phyloP scores from a whole-genome alignment of 306 rosid species.

The Rosa rugosa region DNA sequence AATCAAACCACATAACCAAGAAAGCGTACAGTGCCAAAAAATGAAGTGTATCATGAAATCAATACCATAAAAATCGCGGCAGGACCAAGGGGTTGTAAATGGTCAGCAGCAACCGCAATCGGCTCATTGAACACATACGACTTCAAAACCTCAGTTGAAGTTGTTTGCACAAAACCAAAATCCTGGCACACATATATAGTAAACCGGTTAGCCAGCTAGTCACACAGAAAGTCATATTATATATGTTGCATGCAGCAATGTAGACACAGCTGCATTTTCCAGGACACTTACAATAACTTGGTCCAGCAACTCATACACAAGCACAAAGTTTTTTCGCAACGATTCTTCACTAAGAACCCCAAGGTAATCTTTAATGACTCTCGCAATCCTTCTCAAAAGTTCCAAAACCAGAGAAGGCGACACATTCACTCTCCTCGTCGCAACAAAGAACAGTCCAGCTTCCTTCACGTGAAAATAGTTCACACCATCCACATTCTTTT shows the following conservation, averaged over 20 bases:
- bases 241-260: not conserved
- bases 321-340: constrained; percentile 84
- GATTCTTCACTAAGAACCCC: constrained; percentile 94
- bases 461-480: constrained; percentile 92
- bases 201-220: constrained; percentile 18
- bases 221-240: not conserved
- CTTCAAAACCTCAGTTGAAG: constrained; percentile 93
- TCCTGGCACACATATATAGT: constrained; percentile 57
- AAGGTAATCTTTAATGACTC: constrained; percentile 88
- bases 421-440: constrained; percentile 72
- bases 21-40: not conserved
- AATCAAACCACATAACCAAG: constrained; percentile 27
- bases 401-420: constrained; percentile 87
- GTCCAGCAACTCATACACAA: constrained; percentile 92
- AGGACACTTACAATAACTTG: constrained; percentile 73
- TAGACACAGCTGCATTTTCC: not conserved
- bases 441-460: constrained; percentile 83
- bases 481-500: constrained; percentile 80
- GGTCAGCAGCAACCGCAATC: constrained; percentile 60
- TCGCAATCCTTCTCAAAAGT: constrained; percentile 80
- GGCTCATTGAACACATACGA: constrained; percentile 89
- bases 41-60: constrained; percentile 5
- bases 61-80: constrained; percentile 81
- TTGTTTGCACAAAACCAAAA: constrained; percentile 88
- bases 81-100: constrained; percentile 70